These are phyloP conservation scores for Lactuca saligna DNA, from an alignment of 129 eudicot species.

Conservation along the genomic window DNA sequence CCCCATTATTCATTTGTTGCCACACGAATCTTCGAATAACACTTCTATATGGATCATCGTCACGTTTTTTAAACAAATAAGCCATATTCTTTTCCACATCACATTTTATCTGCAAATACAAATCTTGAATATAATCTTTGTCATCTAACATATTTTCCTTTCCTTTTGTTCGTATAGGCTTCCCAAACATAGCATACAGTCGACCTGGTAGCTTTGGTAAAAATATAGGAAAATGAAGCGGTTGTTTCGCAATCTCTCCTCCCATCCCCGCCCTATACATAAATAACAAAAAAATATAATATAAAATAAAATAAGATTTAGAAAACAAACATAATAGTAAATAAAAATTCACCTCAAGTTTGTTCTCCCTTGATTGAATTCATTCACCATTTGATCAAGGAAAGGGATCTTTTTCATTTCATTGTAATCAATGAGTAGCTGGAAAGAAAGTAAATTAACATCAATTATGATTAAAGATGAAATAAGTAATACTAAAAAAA, in stretches of 20 bases:
- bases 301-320: background rate
- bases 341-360: slow-evolving; percentile 31
- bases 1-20: slow-evolving; percentile 25
- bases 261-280: slow-evolving; percentile 20
- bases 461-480: slow-evolving; percentile 1
- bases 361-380: slow-evolving; percentile 22
- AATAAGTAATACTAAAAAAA: background rate
- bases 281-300: no score
- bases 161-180: slow-evolving; percentile 55
- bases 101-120: slow-evolving; percentile 45
- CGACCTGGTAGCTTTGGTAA: slow-evolving; percentile 57
- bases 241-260: slow-evolving; percentile 38
- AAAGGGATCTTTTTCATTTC: slow-evolving; percentile 31
- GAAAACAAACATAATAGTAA: background rate
- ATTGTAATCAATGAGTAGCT: slow-evolving; percentile 29
- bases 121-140: slow-evolving; percentile 26
- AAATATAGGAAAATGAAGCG: slow-evolving; percentile 37
- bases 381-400: slow-evolving; percentile 19
- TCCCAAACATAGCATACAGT: slow-evolving; percentile 53
- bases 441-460: slow-evolving; percentile 17
- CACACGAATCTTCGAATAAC: slow-evolving; percentile 34
- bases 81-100: slow-evolving; percentile 38
- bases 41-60: slow-evolving; percentile 57
- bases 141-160: slow-evolving; percentile 30
- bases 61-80: slow-evolving; percentile 47